phyloP scores from a whole-genome alignment of 768 basidiomycete genomes.

The Lentinula detonsa region DNA sequence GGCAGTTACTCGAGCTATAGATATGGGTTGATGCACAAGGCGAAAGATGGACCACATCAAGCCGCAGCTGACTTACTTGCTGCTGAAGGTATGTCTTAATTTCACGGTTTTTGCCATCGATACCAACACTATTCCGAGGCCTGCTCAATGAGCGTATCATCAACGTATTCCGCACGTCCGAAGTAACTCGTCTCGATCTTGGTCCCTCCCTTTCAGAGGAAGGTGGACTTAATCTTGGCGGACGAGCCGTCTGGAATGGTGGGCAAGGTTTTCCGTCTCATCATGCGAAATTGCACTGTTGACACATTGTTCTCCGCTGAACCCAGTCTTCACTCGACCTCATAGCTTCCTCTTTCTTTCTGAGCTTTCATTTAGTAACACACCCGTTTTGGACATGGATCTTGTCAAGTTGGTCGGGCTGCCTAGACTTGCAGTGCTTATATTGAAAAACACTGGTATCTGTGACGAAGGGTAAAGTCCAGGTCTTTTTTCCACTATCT shows the following conservation, averaged over 20 bases:
- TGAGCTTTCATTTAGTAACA: conserved; percentile 44
- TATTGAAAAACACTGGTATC: conserved; percentile 47
- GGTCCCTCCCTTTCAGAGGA: conserved; percentile 39
- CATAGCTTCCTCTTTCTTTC: conserved; percentile 45
- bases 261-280: conserved; percentile 5
- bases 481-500: neutral
- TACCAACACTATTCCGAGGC: conserved; percentile 25
- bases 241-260: conserved; percentile 39
- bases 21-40: neutral
- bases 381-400: conserved; percentile 39
- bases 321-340: conserved; percentile 41
- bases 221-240: conserved; percentile 44
- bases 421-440: conserved; percentile 39
- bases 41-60: conserved; percentile 28
- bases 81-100: conserved; percentile 17
- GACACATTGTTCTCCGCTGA: neutral
- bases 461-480: conserved; percentile 54
- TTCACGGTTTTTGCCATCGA: conserved; percentile 11
- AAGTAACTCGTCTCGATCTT: conserved; percentile 38
- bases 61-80: conserved; percentile 28
- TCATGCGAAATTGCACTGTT: neutral
- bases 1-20: neutral
- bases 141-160: conserved; percentile 41
- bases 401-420: conserved; percentile 48
- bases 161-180: conserved; percentile 37